These are phyloP conservation scores for Spirogloea muscicola DNA, from an alignment of 139 green algal genomes.

Conservation along the genomic window DNA sequence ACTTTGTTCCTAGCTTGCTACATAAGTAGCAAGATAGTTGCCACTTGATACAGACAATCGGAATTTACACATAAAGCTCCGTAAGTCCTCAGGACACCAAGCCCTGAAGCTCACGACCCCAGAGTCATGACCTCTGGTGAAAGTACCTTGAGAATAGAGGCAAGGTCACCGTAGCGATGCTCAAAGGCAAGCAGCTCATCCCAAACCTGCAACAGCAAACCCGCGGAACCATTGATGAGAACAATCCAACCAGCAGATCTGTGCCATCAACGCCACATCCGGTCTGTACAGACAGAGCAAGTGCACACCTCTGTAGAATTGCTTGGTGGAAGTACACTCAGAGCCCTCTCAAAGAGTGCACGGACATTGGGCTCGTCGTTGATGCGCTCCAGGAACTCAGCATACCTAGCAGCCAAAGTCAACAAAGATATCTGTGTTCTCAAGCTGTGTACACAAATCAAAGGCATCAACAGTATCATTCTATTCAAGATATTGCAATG, in stretches of 20 bases:
- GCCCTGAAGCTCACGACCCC: not conserved
- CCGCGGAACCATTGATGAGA: not conserved
- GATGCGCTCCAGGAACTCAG: constrained; percentile 45
- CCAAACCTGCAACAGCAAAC: constrained; percentile 25
- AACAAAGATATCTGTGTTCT: too few species aligned
- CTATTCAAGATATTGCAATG: too few species aligned
- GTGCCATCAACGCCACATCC: not conserved
- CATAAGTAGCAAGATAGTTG: too few species aligned
- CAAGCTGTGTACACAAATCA: too few species aligned
- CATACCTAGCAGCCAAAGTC: not conserved
- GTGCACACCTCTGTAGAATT: constrained; percentile 26
- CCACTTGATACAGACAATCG: too few species aligned
- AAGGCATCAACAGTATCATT: too few species aligned
- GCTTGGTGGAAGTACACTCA: constrained; percentile 46
- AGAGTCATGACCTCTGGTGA: too few species aligned
- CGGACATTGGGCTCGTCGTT: constrained; percentile 76
- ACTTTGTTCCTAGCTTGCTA: too few species aligned
- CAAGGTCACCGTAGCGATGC: constrained; percentile 19
- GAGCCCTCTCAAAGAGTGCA: constrained; percentile 71
- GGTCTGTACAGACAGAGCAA: not conserved
- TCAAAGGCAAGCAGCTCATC: constrained; percentile 19
- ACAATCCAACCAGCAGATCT: not conserved
- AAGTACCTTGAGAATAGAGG: constrained; percentile 26
- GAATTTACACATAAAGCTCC: too few species aligned
- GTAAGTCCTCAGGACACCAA: not conserved